Percentiles rank a stretch among this genome's conserved stretches.
Conservation (phyloP, 208 protist genomes). For the Leishmania aethiopica region DNA sequence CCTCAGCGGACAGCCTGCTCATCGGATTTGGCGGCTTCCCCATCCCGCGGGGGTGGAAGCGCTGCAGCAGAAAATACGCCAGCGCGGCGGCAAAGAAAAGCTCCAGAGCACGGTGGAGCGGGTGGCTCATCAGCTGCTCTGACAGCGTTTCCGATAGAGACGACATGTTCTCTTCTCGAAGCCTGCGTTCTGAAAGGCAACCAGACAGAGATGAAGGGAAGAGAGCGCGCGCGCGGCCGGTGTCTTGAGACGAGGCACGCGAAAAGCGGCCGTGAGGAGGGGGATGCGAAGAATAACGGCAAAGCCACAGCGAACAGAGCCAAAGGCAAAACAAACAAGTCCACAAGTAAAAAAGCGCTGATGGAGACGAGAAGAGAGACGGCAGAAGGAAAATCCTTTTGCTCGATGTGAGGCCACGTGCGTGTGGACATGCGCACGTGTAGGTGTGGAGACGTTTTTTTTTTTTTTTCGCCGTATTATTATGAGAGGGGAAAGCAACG, state of each 20-base stretch:
- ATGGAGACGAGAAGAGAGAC: neutral
- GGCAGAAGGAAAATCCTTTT: neutral
- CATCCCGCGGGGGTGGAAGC: conserved; percentile 17
- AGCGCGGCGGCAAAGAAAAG: conserved; percentile 60
- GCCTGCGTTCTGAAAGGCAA: neutral
- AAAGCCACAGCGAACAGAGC: too few species aligned
- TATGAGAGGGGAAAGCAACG: neutral
- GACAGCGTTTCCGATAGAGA: conserved; percentile 12
- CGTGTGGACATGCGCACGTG: neutral
- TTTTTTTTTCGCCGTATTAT: neutral
- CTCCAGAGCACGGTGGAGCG: conserved; percentile 72
- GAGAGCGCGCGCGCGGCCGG: neutral
- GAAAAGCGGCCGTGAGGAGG: neutral
- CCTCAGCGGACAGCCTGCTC: conserved; percentile 70
- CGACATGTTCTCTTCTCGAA: conserved; percentile 11
- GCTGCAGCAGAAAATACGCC: conserved; percentile 44
- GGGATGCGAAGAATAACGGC: neutral
- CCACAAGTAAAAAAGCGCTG: neutral
- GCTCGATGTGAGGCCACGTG: neutral
- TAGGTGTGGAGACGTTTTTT: neutral
- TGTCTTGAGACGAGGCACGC: neutral
- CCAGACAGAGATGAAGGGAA: neutral
- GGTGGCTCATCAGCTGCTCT: conserved; percentile 56
- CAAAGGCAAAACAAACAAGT: neutral
- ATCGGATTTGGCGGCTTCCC: conserved; percentile 19